A percentile compares a stretch with the other conserved stretches of the same genome.
Conservation (phyloP, 2,329 filamentous ascomycete genomes). For the Madurella fahalii region DNA sequence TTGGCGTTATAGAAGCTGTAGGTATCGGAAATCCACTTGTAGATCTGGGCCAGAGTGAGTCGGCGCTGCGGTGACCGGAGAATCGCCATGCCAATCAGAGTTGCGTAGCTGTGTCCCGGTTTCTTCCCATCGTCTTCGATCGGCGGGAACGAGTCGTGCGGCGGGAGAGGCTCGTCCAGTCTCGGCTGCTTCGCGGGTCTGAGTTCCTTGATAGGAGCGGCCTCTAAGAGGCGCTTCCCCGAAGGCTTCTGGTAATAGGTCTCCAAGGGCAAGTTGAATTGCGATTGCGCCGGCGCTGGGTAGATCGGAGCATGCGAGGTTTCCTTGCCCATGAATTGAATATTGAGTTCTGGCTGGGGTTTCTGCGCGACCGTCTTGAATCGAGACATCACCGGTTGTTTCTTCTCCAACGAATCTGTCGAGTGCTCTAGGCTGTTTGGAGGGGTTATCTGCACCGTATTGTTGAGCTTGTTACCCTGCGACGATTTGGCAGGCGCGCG, state of each 20-base stretch:
- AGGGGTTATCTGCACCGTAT: conserved; percentile 59
- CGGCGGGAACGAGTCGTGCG: conserved; percentile 72
- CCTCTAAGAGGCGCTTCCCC: conserved; percentile 64
- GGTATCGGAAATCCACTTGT: conserved; percentile 98
- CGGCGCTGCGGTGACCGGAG: conserved; percentile 77
- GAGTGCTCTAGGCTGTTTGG: conserved; percentile 50
- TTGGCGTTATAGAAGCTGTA: conserved; percentile 81
- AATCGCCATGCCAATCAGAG: conserved; percentile 95
- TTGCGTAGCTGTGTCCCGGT: conserved; percentile 88
- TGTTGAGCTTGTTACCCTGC: conserved; percentile 59
- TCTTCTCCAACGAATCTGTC: conserved; percentile 69
- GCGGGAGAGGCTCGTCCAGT: conserved; percentile 58
- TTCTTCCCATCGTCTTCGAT: conserved; percentile 85
- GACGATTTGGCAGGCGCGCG: conserved; percentile 54
- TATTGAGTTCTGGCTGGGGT: conserved; percentile 40
- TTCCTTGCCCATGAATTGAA: conserved; percentile 48
- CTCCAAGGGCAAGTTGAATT: conserved; percentile 49
- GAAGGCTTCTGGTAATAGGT: conserved; percentile 50
- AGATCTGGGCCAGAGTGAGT: conserved; percentile 89
- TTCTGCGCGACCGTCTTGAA: conserved; percentile 56
- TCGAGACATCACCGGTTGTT: conserved; percentile 53
- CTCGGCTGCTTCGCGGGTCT: conserved; percentile 66
- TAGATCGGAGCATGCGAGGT: conserved; percentile 51
- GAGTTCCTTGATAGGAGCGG: conserved; percentile 66
- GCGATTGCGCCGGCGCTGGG: conserved; percentile 41